Conservation (phyloP, 2,329 filamentous ascomycete genomes). For the Fusarium sterilihyphosum region DNA sequence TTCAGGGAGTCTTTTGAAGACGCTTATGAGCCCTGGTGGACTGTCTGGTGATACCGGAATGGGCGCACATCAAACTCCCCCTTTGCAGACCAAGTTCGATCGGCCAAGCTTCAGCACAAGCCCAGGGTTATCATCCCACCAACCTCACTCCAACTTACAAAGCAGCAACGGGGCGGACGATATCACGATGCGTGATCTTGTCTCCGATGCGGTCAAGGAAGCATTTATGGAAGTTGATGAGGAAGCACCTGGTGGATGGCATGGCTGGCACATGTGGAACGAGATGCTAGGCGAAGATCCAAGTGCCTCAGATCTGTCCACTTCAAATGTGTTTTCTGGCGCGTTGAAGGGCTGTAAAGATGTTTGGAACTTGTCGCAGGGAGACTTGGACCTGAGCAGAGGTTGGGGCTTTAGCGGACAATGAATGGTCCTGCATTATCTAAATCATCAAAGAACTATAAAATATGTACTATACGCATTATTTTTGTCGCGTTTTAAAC, state of each 20-base stretch:
- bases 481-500: fast-evolving
- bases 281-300: background rate
- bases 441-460: background rate
- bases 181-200: background rate
- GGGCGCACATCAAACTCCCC: background rate
- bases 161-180: background rate
- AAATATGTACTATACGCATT: too few species aligned
- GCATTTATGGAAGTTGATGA: background rate
- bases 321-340: background rate
- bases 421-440: background rate
- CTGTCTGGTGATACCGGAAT: background rate
- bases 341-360: background rate
- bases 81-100: background rate
- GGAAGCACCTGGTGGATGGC: background rate
- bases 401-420: background rate
- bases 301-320: background rate
- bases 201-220: background rate
- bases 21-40: background rate
- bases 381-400: background rate
- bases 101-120: background rate
- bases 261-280: background rate
- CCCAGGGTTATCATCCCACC: background rate
- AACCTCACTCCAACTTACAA: fast-evolving
- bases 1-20: background rate
- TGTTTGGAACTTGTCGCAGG: background rate